phyloP scores from a whole-genome alignment of 2,329 filamentous ascomycete species.

The Colletotrichum theobromicola region DNA sequence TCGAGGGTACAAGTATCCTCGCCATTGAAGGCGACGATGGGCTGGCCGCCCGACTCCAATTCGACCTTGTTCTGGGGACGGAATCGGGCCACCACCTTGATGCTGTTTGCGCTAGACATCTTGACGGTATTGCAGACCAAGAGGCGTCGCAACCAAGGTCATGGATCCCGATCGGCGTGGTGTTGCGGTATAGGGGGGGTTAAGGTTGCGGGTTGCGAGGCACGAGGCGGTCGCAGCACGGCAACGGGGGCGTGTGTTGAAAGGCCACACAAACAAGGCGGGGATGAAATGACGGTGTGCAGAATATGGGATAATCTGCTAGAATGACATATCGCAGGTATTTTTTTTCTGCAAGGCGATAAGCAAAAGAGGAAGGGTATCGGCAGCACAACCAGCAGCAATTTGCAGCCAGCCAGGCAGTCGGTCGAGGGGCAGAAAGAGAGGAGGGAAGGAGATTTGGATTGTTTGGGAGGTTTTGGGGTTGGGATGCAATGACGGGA shows the following conservation, averaged over 20 bases:
- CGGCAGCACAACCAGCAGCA: conserved; percentile 19
- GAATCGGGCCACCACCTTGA: conserved; percentile 96
- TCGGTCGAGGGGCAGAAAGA: background rate
- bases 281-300: conserved; percentile 23
- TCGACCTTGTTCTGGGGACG: conserved; percentile 96
- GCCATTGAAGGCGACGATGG: conserved; percentile 87
- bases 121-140: conserved; percentile 33
- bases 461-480: conserved; percentile 8
- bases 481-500: conserved; percentile 18
- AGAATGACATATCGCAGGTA: conserved; percentile 23
- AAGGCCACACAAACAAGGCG: conserved; percentile 20
- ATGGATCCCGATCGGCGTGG: conserved; percentile 10
- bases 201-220: conserved; percentile 7
- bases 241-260: conserved; percentile 15
- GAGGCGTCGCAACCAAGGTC: conserved; percentile 12
- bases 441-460: background rate
- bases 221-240: conserved; percentile 20
- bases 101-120: conserved; percentile 67
- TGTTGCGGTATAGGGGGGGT: background rate
- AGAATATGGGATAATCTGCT: conserved; percentile 14
- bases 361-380: background rate
- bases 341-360: conserved; percentile 2
- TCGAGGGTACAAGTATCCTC: conserved; percentile 88
- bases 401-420: conserved; percentile 16
- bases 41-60: conserved; percentile 86